Evolutionary conservation across 2,329 filamentous ascomycete genomes (phyloP), one percentile per base, ranked within the genome.

Genomic region (Claviceps purpurea): DNA sequence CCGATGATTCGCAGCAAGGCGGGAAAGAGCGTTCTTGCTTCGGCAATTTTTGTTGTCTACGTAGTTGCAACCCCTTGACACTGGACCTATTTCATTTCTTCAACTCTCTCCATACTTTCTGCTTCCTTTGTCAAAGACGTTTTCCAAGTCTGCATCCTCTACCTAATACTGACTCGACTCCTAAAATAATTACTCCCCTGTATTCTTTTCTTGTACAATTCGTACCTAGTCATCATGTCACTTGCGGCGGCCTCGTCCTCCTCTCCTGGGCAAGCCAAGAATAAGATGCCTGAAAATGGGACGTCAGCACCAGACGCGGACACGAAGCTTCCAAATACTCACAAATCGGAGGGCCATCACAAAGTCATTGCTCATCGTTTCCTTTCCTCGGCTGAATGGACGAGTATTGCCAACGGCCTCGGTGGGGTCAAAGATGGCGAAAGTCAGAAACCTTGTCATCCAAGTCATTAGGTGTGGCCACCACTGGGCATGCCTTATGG

Each of bases 361-460:
- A 54, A 56, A 4, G 55, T 58, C 8, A 54, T 55, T 46, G 58
- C 54, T 3, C 62, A 72, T 55, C 68, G 73, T 37, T 69, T 72
- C 50, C 64, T 78, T 5, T 62, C 69, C 0, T 61, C 68, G 4
- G 54, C 62, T 4, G 75, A 77, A 56, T 75, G 73, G 74, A 59
- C 65, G 2, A 64, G 70, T 18, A 62, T 77, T 46, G 75, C 73
- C 20, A 67, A 67, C n/a, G 71, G 70, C 1, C 58, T 77, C 24
- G 74, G 74, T 0, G 73, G 70, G 6, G 64, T 76, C 50, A 64
- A 59, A 20, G 73, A 75, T 50, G 61, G 63, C n/a, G 75, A 77
- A 55, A 63, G 68, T 10, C 64, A 70, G 41, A 59, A 60, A 16
- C 63, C 73, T 2, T 61, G 72, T 30, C 70, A 74, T 49, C 70